Evolutionary conservation across 2,329 filamentous ascomycete genomes (phyloP).

Genomic region (Neonectria punicea): DNA sequence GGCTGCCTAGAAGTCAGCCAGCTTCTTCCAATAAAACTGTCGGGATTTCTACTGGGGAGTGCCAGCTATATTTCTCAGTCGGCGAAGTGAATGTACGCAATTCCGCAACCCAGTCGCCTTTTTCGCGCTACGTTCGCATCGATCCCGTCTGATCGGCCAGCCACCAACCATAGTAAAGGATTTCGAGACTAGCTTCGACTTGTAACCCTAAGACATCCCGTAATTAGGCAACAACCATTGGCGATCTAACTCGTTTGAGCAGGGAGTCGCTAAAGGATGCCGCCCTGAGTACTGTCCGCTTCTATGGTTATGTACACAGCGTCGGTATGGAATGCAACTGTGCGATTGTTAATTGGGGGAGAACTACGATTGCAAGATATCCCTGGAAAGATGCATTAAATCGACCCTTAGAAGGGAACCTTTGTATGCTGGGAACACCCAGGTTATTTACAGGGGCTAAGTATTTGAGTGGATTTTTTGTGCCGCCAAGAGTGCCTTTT

Average conservation of each 20-base stretch:
- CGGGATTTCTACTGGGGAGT: conserved; percentile 9
- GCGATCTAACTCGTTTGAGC: conserved; percentile 8
- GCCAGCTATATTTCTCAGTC: conserved; percentile 8
- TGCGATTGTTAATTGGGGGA: conserved; percentile 1
- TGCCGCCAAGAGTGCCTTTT: conserved; percentile 2
- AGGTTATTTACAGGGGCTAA: conserved; percentile 4
- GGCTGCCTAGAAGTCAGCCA: conserved; percentile 4
- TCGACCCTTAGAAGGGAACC: conserved; percentile 1
- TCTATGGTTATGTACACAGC: conserved; percentile 6
- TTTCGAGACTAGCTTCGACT: conserved; percentile 9
- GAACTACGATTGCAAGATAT: conserved; percentile 1
- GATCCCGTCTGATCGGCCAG: conserved; percentile 9
- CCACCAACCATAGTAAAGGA: conserved; percentile 3
- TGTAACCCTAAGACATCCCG: conserved; percentile 7
- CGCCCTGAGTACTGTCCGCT: conserved; percentile 8
- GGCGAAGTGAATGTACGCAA: conserved; percentile 8
- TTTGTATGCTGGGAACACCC: background rate
- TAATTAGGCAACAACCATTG: conserved; percentile 8
- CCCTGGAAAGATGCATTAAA: conserved; percentile 1
- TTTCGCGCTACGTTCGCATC: conserved; percentile 9
- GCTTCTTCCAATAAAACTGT: conserved; percentile 8
- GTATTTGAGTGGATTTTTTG: conserved; percentile 2
- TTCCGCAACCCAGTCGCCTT: conserved; percentile 8
- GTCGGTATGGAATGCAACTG: conserved; percentile 5
- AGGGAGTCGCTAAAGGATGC: conserved; percentile 7